These are phyloP conservation scores for Fomitopsis serialis DNA, from an alignment of 768 basidiomycete genomes.

Conservation along the genomic window DNA sequence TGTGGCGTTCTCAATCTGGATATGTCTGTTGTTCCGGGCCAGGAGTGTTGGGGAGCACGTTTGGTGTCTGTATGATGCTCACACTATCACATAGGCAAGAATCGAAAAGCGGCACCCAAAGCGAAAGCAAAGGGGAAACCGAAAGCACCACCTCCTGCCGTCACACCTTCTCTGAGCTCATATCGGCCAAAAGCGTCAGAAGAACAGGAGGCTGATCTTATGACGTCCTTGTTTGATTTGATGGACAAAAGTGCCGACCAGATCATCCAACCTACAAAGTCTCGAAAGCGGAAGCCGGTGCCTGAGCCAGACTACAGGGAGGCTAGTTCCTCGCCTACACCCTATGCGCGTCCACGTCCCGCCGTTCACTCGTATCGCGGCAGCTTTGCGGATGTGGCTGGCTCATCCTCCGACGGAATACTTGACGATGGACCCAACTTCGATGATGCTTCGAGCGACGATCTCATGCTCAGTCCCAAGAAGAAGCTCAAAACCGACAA, in stretches of 20 bases:
- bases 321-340: slow-evolving; percentile 17
- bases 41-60: no score
- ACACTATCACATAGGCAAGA: slow-evolving; percentile 30
- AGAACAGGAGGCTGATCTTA: slow-evolving; percentile 84
- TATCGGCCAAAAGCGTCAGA: slow-evolving; percentile 75
- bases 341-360: slow-evolving; percentile 6
- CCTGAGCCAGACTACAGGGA: slow-evolving; percentile 25
- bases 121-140: slow-evolving; percentile 40
- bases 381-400: slow-evolving; percentile 13
- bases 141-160: slow-evolving; percentile 45
- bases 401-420: slow-evolving; percentile 24
- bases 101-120: slow-evolving; percentile 30
- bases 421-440: slow-evolving; percentile 23
- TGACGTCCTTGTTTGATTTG: slow-evolving; percentile 72
- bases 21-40: no score
- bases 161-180: slow-evolving; percentile 63
- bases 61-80: neutral
- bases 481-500: slow-evolving; percentile 53
- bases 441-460: slow-evolving; percentile 48
- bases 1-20: no score
- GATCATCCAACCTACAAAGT: slow-evolving; percentile 25
- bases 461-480: slow-evolving; percentile 58
- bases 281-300: slow-evolving; percentile 69
- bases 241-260: slow-evolving; percentile 50
- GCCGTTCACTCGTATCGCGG: slow-evolving; percentile 9